phyloP scores from a whole-genome alignment of 2,329 filamentous ascomycete genomes.

The Colletotrichum simmondsii region DNA sequence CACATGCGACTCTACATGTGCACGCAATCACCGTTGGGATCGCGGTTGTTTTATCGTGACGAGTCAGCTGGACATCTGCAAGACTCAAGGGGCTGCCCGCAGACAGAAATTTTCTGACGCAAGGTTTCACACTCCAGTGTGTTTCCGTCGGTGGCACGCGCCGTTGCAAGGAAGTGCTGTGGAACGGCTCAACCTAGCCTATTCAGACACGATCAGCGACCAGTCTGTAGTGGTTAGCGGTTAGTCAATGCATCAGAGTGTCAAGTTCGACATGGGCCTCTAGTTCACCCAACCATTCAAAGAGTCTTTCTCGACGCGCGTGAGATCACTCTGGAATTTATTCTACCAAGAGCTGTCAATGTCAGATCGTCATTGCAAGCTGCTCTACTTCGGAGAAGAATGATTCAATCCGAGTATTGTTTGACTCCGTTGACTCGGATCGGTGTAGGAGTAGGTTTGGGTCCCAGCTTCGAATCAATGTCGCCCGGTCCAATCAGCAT shows the following conservation, averaged over 20 bases:
- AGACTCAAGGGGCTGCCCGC: not conserved
- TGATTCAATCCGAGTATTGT: not conserved
- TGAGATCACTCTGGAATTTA: no score
- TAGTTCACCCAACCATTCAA: not conserved
- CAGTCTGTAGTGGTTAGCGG: not conserved
- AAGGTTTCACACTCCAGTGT: not conserved
- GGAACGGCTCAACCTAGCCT: not conserved
- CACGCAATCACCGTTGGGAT: not conserved
- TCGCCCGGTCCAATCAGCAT: conserved; percentile 4
- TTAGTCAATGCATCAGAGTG: not conserved
- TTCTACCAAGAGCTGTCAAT: not conserved
- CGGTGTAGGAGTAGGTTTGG: conserved; percentile 2
- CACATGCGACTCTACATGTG: not conserved
- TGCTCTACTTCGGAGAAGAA: not conserved
- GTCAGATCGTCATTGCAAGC: conserved; percentile 5
- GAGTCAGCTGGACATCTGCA: not conserved
- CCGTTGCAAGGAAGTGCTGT: not conserved
- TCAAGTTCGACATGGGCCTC: not conserved
- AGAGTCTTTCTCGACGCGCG: not conserved
- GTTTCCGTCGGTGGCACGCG: not conserved
- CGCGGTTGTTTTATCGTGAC: not conserved
- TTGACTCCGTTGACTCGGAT: conserved; percentile 2
- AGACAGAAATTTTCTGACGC: not conserved
- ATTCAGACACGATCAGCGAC: not conserved
- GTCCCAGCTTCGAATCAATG: not conserved